Conservation (phyloP, 768 basidiomycete species). For the Mycena filopes region DNA sequence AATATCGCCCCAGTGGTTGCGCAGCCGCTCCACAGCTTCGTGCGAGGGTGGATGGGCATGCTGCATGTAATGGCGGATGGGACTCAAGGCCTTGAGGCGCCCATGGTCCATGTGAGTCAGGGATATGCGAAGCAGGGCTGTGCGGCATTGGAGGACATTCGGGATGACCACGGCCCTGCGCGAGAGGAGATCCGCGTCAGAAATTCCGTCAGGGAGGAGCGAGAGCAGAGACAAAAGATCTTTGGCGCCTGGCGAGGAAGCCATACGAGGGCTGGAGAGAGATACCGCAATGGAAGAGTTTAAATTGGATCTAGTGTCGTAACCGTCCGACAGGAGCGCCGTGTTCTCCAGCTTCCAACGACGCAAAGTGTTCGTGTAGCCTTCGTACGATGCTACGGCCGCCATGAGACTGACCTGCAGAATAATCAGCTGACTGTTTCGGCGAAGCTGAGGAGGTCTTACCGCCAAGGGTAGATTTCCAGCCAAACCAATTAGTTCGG, state of each 20-base stretch:
- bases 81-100: conserved; percentile 12
- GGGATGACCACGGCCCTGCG: neutral
- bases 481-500: neutral
- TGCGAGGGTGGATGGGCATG: neutral
- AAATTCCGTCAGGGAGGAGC: conserved; percentile 19
- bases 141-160: conserved; percentile 1
- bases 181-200: conserved; percentile 13
- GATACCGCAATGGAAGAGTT: conserved; percentile 23
- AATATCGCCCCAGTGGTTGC: neutral
- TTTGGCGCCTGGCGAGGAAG: neutral
- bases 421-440: neutral
- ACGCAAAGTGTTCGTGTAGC: neutral
- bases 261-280: conserved; percentile 23
- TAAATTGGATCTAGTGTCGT: conserved; percentile 20
- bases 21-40: neutral
- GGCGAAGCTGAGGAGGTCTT: neutral
- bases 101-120: conserved; percentile 8
- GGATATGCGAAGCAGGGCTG: conserved; percentile 15
- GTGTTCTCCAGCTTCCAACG: conserved; percentile 23
- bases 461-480: conserved; percentile 27
- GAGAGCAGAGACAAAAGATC: conserved; percentile 20
- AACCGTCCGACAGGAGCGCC: conserved; percentile 15
- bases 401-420: conserved; percentile 18
- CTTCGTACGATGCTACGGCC: conserved; percentile 13
- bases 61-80: conserved; percentile 13